Conservation (phyloP, 345 rosid genomes). For the Nasturtium officinale region DNA sequence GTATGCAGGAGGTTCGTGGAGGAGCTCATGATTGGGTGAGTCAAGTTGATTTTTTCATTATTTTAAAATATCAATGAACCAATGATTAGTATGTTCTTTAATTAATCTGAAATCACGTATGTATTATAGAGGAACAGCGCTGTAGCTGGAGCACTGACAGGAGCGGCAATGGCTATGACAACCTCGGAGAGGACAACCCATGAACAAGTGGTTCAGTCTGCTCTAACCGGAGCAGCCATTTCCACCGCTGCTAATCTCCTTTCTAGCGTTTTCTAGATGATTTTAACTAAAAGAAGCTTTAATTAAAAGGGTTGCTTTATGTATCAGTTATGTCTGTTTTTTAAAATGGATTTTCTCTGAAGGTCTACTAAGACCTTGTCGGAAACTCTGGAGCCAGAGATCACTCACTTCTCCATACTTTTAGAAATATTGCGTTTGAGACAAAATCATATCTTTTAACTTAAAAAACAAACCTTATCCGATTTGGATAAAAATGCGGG, state of each 20-base stretch:
- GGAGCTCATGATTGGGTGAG: constrained; percentile 94
- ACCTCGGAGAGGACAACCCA: constrained; percentile 66
- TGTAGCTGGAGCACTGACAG: constrained; percentile 92
- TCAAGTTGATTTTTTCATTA: neutral
- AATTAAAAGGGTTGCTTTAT: neutral
- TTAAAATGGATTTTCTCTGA: neutral
- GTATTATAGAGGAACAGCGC: constrained; percentile 75
- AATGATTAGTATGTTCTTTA: neutral
- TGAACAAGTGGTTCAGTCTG: constrained; percentile 80
- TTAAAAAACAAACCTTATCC: neutral
- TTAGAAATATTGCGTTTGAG: neutral
- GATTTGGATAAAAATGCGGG: constrained; percentile 13
- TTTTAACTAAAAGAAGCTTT: constrained; percentile 6
- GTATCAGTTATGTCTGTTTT: constrained; percentile 18
- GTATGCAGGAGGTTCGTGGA: constrained; percentile 77
- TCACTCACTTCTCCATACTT: neutral
- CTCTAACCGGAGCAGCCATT: constrained; percentile 92
- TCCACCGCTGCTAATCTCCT: constrained; percentile 88
- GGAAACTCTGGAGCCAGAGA: constrained; percentile 14
- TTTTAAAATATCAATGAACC: neutral
- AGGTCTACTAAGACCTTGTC: neutral
- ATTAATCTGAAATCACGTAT: neutral
- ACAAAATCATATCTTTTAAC: neutral
- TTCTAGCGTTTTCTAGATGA: constrained; percentile 55
- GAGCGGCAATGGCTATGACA: constrained; percentile 72